Evolutionary conservation across 1,284 basidiomycete genomes (phyloP).

Genomic region (Schizophyllum commune): DNA sequence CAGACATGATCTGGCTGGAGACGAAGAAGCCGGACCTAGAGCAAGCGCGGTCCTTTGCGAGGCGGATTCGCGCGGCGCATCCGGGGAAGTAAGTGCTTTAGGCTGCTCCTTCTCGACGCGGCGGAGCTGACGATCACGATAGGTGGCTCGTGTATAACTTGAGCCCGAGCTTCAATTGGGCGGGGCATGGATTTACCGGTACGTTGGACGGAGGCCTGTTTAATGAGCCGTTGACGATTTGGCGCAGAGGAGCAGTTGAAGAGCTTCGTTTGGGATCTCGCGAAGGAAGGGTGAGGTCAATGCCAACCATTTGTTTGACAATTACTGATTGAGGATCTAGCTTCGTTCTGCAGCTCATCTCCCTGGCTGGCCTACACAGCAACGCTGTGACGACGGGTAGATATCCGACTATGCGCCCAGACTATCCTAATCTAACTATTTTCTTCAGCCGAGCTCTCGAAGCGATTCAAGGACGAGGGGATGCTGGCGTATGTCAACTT

Average conservation of each 20-base stretch:
- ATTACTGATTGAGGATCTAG: conserved; percentile 25
- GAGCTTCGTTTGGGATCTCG: conserved; percentile 88
- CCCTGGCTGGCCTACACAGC: conserved; percentile 83
- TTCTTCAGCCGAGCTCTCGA: conserved; percentile 61
- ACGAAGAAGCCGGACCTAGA: conserved; percentile 80
- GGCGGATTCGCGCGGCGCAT: conserved; percentile 63
- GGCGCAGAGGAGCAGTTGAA: conserved; percentile 61
- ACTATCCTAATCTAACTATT: background rate
- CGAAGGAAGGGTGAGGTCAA: conserved; percentile 67
- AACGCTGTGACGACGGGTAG: conserved; percentile 75
- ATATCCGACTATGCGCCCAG: conserved; percentile 11
- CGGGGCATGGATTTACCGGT: conserved; percentile 74
- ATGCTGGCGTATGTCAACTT: conserved; percentile 86
- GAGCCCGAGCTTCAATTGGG: conserved; percentile 93
- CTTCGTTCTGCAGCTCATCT: conserved; percentile 80
- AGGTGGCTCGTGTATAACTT: conserved; percentile 92
- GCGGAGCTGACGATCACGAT: background rate
- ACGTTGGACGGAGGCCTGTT: background rate
- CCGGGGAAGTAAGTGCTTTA: conserved; percentile 55
- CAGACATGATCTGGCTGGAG: conserved; percentile 86
- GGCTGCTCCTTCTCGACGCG: background rate
- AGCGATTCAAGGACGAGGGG: conserved; percentile 73
- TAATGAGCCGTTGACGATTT: background rate
- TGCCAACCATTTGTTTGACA: background rate
- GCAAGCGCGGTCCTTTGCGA: conserved; percentile 75